Conservation (phyloP, 768 basidiomycete genomes). For the Kwoniella mangroviensis region DNA sequence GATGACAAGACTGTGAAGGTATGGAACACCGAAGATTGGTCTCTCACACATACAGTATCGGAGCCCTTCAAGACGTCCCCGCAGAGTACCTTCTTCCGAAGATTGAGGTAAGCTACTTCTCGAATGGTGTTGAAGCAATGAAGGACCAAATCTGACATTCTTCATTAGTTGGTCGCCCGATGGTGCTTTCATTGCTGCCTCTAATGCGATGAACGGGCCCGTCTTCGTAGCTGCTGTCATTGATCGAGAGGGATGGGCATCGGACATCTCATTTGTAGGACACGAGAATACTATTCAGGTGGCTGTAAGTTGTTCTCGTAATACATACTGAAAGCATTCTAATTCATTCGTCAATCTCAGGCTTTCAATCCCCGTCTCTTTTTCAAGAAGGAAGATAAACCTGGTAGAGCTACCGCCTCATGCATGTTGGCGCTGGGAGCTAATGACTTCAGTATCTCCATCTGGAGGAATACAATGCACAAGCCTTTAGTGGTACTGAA, state of each 20-base stretch:
- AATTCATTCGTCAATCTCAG: slow-evolving; percentile 56
- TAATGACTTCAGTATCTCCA: slow-evolving; percentile 88
- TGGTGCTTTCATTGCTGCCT: slow-evolving; percentile 96
- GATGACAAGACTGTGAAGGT: slow-evolving; percentile 96
- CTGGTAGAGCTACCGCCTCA: slow-evolving; percentile 60
- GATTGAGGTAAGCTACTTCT: slow-evolving; percentile 71
- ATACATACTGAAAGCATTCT: background rate
- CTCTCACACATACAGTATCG: slow-evolving; percentile 76
- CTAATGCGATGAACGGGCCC: slow-evolving; percentile 96
- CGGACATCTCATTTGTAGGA: slow-evolving; percentile 91
- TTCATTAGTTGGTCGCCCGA: slow-evolving; percentile 90
- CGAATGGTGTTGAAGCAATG: background rate
- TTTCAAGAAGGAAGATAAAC: slow-evolving; percentile 69
- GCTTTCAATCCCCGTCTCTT: slow-evolving; percentile 95
- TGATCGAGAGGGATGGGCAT: slow-evolving; percentile 77
- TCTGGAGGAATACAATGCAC: slow-evolving; percentile 94
- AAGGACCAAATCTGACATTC: background rate
- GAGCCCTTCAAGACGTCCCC: slow-evolving; percentile 95
- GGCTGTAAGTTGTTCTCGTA: slow-evolving; percentile 65
- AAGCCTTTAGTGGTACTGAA: slow-evolving; percentile 89
- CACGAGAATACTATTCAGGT: slow-evolving; percentile 98
- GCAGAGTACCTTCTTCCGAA: slow-evolving; percentile 89
- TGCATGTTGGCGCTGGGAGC: slow-evolving; percentile 75
- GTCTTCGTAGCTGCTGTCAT: slow-evolving; percentile 98
- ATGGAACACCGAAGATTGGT: slow-evolving; percentile 94